A percentile compares a stretch with the other conserved stretches of the same genome.
Evolutionary conservation across 768 basidiomycete species (phyloP).

Genomic region (Mycena metata): DNA sequence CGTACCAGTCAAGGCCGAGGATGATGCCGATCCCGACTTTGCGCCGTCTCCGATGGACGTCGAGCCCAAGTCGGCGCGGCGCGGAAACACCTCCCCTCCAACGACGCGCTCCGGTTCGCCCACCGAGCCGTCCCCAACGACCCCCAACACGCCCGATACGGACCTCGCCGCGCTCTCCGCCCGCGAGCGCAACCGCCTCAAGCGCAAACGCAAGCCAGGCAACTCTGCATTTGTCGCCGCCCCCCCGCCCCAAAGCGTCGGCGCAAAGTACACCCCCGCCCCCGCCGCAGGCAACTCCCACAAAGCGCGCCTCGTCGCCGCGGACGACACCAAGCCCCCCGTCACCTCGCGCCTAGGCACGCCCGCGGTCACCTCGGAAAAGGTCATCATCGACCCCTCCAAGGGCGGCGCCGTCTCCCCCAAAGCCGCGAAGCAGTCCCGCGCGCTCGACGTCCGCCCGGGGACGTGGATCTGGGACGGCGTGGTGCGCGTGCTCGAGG

Average conservation of each 20-base stretch:
- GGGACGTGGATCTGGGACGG: conserved; percentile 92
- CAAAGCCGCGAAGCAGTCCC: conserved; percentile 81
- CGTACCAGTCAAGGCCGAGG: conserved; percentile 59
- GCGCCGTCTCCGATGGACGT: conserved; percentile 60
- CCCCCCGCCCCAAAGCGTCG: conserved; percentile 70
- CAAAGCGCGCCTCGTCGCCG: conserved; percentile 81
- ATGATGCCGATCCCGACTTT: conserved; percentile 37
- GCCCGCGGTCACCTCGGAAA: conserved; percentile 64
- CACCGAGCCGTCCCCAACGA: conserved; percentile 66
- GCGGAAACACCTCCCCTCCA: conserved; percentile 55
- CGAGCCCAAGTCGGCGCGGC: conserved; percentile 50
- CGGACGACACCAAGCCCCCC: conserved; percentile 64
- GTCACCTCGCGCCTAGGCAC: conserved; percentile 70
- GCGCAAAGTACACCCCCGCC: conserved; percentile 73
- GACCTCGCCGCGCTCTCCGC: conserved; percentile 80
- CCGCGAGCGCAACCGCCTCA: conserved; percentile 93
- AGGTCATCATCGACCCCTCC: conserved; percentile 81
- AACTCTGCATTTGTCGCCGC: conserved; percentile 86
- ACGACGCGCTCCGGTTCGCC: conserved; percentile 62
- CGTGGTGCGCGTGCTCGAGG: conserved; percentile 81
- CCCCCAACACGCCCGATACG: conserved; percentile 59
- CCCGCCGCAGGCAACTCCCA: conserved; percentile 66
- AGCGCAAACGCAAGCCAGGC: conserved; percentile 93
- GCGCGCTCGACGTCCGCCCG: conserved; percentile 79
- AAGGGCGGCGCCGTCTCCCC: conserved; percentile 90